Evolutionary conservation across 2,329 filamentous ascomycete genomes (phyloP), one percentile per base, ranked within the genome.

Genomic region (Grosmannia clavigera): DNA sequence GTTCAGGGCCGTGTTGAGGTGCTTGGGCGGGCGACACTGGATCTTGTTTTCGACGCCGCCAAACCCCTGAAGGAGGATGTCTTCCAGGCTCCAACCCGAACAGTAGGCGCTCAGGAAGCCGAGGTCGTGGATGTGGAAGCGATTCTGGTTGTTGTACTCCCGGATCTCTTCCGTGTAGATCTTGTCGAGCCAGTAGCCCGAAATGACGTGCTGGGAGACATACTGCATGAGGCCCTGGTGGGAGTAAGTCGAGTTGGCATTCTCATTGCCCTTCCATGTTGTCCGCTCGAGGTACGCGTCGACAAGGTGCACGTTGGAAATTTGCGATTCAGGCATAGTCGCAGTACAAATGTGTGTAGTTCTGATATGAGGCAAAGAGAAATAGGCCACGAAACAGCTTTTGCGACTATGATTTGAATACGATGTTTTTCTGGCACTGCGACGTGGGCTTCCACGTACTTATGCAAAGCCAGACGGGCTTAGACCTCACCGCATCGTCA

Each of bases 161-260:
- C 38, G 38, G 2, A 56, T 25, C 25, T 56, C 55, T 7, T 29
- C 25, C 3, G 55, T 29, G 25, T 56, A 56, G 12, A 56, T 25
- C 11, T 56, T 25, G 22, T 56, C 25, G 0, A 56, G 55, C 55
- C 55, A 56, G 14, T 56, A 56, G 12, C 27, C 38, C 9, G 55
- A 46, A n/a, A 56, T 56, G 25, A 56, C 55, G 22, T 56, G 35
- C 10, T 25, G n/a, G 22, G 55, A 19, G 25, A 56, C 27, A 25
- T 56, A 56, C 29, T 56, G 55, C 55, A 56, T 56, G 5, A 56
- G 55, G 22, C 55, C 55, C 55, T 56, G 55, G 25, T 56, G 55
- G 10, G 55, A 56, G 19, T 46, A 56, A 38, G 55, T 56, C 14
- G 55, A 56, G 38, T 56, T 56, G 55, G 55, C 55, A 56, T 56